A percentile compares a stretch with the other conserved stretches of the same genome.
Evolutionary conservation across 2,329 filamentous ascomycete genomes (phyloP).

Genomic region (Saccharata proteae): DNA sequence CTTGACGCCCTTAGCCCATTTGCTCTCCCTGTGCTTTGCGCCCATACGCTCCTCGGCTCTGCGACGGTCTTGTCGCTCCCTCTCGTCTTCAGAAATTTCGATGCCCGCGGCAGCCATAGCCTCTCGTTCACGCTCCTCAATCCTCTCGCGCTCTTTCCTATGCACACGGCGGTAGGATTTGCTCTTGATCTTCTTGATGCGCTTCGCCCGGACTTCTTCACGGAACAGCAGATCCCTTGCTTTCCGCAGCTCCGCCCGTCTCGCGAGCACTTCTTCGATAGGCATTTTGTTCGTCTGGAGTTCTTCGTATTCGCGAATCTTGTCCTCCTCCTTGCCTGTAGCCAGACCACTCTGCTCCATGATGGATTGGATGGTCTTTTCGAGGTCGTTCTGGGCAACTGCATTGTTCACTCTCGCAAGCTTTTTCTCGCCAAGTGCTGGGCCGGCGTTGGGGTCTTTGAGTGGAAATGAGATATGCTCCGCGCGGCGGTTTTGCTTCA

Average conservation of each 20-base stretch:
- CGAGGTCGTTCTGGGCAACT: slow-evolving; percentile 65
- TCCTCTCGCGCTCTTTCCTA: slow-evolving; percentile 58
- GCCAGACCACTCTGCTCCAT: slow-evolving; percentile 76
- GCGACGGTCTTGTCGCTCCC: slow-evolving; percentile 56
- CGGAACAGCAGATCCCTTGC: slow-evolving; percentile 77
- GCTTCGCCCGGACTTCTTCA: slow-evolving; percentile 76
- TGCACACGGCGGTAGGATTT: slow-evolving; percentile 90
- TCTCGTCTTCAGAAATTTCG: slow-evolving; percentile 51
- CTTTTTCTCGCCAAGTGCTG: slow-evolving; percentile 48
- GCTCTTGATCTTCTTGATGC: slow-evolving; percentile 98
- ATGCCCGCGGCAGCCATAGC: slow-evolving; percentile 47
- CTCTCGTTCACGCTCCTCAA: slow-evolving; percentile 45
- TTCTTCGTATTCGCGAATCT: slow-evolving; percentile 57
- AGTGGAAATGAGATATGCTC: slow-evolving; percentile 86
- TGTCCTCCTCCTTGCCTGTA: slow-evolving; percentile 49
- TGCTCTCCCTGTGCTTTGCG: slow-evolving; percentile 73
- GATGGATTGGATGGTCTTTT: slow-evolving; percentile 75
- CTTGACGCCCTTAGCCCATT: slow-evolving; percentile 80
- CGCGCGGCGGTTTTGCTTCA: slow-evolving; percentile 83
- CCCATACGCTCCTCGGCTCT: slow-evolving; percentile 78
- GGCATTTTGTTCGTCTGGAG: slow-evolving; percentile 61
- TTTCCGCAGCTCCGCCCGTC: slow-evolving; percentile 62
- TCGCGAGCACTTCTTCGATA: slow-evolving; percentile 58
- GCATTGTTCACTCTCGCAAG: slow-evolving; percentile 47
- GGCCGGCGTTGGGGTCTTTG: slow-evolving; percentile 54